Evolutionary conservation across 306 rosid genomes (phyloP), one percentile per base, ranked within the genome.

Genomic region (Mimosa bimucronata): DNA sequence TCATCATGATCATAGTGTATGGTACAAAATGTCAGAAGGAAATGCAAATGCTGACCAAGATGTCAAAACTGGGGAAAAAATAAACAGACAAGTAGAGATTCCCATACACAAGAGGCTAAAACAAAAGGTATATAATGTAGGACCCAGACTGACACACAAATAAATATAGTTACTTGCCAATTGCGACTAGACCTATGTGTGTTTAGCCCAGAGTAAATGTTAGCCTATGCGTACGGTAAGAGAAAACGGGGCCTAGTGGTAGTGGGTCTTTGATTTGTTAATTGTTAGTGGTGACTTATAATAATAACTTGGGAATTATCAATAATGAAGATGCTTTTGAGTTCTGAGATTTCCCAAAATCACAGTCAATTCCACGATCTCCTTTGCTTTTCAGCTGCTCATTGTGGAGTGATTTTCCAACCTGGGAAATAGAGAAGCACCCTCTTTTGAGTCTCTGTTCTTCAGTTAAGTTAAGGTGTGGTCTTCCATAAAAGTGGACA

Each of bases 401-500:
- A 82, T 75, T 69, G 82, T 37, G 25, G 25, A 64, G 26, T 69
- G 77, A 71, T 84, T 81, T 81, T 78, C 82, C 80, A 15, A 81
- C 75, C 3, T 77, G 57, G 85, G 79, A 79, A 80, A 75, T 21
- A 67, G 76, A 72, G 71, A 67, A 67, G 23, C 45, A 4, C 55
- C 37, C 6, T 34, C 73, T 34, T 34, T 34, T 71, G 57, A 50
- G 23, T 50, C 26, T 23, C 30, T 57, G 29, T 57, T 57, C 46
- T 57, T 57, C 73, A 30, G 18, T 48, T 48, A 46, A 66, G n/a
- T 45, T n/a, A 11, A 30, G n/a, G 37, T 70, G 85, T 71, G 86
- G 87, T 86, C 87, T 81, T 81, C 88, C 79, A 87, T 73, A 82
- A 46, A 53, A 74, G 57, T 84, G 69, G 37, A 34, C 46, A 73